These are phyloP conservation scores for Ligustrum vulgare DNA, from an alignment of 257 asterid genomes.

Conservation along the genomic window DNA sequence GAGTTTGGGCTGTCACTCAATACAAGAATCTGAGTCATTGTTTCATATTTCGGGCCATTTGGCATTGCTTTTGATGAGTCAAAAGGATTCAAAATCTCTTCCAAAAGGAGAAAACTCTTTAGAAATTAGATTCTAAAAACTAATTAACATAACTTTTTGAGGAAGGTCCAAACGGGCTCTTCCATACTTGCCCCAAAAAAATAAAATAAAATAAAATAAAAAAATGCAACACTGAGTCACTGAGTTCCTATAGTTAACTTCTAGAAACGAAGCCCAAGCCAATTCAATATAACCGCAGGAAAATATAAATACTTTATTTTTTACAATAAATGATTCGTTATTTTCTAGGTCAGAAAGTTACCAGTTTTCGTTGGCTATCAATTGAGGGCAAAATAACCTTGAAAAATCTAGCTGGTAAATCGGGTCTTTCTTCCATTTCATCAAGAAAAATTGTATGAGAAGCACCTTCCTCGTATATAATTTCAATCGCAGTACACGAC, in stretches of 20 bases:
- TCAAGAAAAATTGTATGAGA: no score
- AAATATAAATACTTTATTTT: neutral
- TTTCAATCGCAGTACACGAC: no score
- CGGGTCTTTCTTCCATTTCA: neutral
- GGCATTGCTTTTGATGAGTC: no score
- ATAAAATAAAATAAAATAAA: no score
- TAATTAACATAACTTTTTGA: no score
- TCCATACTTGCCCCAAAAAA: no score
- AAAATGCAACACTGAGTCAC: no score
- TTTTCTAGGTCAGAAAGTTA: neutral
- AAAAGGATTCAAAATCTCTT: no score
- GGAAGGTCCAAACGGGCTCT: no score
- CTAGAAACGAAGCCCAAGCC: neutral
- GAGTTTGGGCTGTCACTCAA: neutral
- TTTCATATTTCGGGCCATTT: neutral
- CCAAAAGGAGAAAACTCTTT: no score
- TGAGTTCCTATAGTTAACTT: neutral
- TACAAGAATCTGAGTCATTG: neutral
- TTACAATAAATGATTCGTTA: neutral
- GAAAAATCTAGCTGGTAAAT: neutral
- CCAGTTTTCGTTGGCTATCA: neutral
- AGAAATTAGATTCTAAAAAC: no score
- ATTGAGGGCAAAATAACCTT: neutral
- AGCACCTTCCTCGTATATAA: no score
- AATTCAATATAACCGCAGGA: neutral